Base-by-base conservation (phyloP, 495 filamentous ascomycete species). In the Jackrogersella multiformis region DNA sequence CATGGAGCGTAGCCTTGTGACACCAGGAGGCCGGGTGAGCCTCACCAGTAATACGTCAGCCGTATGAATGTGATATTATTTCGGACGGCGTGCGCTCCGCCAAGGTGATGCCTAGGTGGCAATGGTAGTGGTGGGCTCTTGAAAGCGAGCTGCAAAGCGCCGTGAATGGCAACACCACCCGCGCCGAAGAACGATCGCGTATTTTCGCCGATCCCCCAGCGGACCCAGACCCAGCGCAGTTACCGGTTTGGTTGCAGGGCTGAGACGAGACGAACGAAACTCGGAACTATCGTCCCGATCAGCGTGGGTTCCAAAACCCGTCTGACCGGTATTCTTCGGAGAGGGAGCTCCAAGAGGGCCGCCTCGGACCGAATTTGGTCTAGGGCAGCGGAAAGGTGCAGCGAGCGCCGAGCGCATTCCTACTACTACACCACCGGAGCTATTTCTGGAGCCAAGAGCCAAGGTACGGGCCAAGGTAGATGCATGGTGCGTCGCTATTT, bases 31-130 rank as follows among this genome's bases (percentile, higher is more conserved):
- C 45, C 32, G 51, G 36, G 61, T 64, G 67, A 61, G 67, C 54
- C 67, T 70, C 67, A 70, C 67, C 66, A 69, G 64, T 66, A 62
- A 62, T 57, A 57, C 44, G 67, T 70, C 67, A 70, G 67, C 67
- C 67, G 42, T 61, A 30, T 39, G 26, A 21, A 51, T 49, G 60
- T 34, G 52, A 38, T 38, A 13, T 30, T 7, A 7, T 49, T 56
- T 56, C 48, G 58, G 58, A 16, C 42, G 56, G 32, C 18, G 23
- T 34, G 48, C 48, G 30, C 21, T 20, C 20, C 24, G 53, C 45
- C 45, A 56, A 52, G 52, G 26, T 13, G n/a, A n/a, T n/a, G n/a
- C n/a, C n/a, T n/a, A n/a, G n/a, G n/a, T n/a, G n/a, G 18, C 15
- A 38, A 38, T 15, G 35, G 46, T 38, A 18, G 46, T 56, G 34